Base-by-base conservation (phyloP, 768 basidiomycete genomes). In the Chlorophyllum brunneum region DNA sequence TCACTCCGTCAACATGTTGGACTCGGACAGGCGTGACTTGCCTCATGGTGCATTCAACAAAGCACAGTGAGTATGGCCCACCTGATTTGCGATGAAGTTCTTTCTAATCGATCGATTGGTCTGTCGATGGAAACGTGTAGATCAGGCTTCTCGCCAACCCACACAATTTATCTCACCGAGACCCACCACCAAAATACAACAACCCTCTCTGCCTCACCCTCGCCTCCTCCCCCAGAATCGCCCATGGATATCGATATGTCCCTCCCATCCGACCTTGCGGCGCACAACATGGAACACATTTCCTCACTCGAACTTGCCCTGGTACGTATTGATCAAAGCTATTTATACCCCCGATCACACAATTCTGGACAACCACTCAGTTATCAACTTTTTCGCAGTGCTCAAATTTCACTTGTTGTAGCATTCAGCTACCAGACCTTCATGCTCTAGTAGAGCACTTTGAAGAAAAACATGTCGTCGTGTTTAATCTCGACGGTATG, bases 391-490 rank as follows among this genome's bases (percentile, higher is more conserved):
- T 20, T 16, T 18, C 34, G 15, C 31, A 66, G 66, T 66, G 63
- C 52, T 60, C 63, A 5, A 63, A 80, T 65, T 79, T 76, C 59
- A 69, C 67, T 27, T 80, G 80, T 57, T 80, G 80, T 57, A 74
- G 72, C 36, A 64, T 70, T 38, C 61, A 65, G 18, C 71, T 79
- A 26, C 58, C 70, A 4, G 75, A 78, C 63, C 65, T 80, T 33
- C 80, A 80, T 58, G 72, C 70, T 33, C 69, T 80, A 16, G 66
- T 81, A 47, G 74, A 76, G 56, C 81, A 81, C 55, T 76, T 77
- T 44, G 78, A 80, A 56, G 70, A 72, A 57, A 56, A 65, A 15
- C 67, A 69, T 51, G 50, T 65, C 27, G 56, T 61, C 20, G 60
- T 60, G 10, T 45, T 61, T 16, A 54, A 57, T 29, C 54, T 60